Evolutionary conservation across 257 asterid species (phyloP).

Genomic region (Primulina tabacum): DNA sequence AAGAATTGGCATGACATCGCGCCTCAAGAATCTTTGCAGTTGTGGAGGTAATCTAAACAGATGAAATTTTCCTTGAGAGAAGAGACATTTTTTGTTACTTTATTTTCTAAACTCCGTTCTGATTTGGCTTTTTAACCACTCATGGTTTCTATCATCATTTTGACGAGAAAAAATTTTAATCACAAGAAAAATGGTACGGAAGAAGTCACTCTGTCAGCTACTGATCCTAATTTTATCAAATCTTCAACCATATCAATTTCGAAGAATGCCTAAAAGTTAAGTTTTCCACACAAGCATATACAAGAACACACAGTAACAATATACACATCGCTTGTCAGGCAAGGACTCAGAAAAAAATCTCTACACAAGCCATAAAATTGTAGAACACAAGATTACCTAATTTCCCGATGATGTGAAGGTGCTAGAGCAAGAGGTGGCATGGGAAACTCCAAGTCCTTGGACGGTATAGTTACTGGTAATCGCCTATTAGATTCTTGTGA

Average conservation of each 20-base stretch:
- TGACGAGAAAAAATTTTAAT: background rate
- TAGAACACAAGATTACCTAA: constrained; percentile 51
- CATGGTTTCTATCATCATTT: background rate
- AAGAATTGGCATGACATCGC: constrained; percentile 7
- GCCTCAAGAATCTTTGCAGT: background rate
- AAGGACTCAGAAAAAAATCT: background rate
- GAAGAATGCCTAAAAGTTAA: background rate
- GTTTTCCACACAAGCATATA: background rate
- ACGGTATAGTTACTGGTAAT: constrained; percentile 42
- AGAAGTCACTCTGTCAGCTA: background rate
- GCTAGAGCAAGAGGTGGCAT: constrained; percentile 94
- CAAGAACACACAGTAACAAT: background rate
- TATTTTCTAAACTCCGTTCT: background rate
- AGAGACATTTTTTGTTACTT: background rate
- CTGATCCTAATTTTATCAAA: constrained; percentile 5
- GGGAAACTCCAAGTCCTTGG: constrained; percentile 75
- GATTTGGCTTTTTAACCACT: background rate
- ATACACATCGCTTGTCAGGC: background rate
- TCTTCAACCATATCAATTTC: constrained; percentile 1
- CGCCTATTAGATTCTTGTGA: constrained; percentile 37
- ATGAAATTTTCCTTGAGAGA: constrained; percentile 2
- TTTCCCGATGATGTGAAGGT: constrained; percentile 57
- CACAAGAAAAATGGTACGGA: background rate
- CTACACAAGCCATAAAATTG: background rate
- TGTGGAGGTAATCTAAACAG: constrained; percentile 1